Conservation (phyloP, 163 green algal genomes). For the Prototheca stagnorum region DNA sequence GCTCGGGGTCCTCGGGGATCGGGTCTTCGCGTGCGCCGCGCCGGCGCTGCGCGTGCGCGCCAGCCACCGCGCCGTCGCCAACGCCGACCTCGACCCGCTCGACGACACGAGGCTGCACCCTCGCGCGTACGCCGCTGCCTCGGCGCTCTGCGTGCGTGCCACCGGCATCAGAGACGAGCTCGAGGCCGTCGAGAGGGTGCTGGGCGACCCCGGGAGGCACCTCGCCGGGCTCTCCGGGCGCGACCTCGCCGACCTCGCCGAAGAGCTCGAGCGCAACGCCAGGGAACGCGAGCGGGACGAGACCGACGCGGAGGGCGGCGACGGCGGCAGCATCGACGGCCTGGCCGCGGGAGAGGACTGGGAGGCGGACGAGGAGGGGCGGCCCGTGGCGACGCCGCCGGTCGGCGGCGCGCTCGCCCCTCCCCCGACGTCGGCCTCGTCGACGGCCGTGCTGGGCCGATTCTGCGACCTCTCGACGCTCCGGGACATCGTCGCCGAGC, state of each 20-base stretch:
- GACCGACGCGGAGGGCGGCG: no score
- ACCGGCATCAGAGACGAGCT: no score
- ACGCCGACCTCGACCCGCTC: slow-evolving; percentile 38
- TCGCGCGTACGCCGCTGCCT: slow-evolving; percentile 53
- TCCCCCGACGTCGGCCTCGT: not conserved
- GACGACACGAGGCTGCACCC: slow-evolving; percentile 66
- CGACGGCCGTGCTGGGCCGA: no score
- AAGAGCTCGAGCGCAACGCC: no score
- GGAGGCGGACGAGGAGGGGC: not conserved
- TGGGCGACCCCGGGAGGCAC: no score
- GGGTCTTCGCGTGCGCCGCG: slow-evolving; percentile 44
- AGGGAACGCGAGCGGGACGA: no score
- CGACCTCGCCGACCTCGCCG: no score
- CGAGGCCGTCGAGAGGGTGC: no score
- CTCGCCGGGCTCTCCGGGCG: no score
- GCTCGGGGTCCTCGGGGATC: slow-evolving; percentile 28
- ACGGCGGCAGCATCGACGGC: no score
- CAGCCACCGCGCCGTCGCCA: not conserved
- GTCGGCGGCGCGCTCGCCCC: not conserved
- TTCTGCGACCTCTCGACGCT: slow-evolving; percentile 39
- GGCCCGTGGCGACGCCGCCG: not conserved
- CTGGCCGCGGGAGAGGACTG: no score
- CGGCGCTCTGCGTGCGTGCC: no score
- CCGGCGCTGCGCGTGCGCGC: slow-evolving; percentile 25
- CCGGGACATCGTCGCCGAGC: slow-evolving; percentile 52